Evolutionary conservation across 1,284 basidiomycete species (phyloP).

Genomic region (Fomitopsis schrenkii): DNA sequence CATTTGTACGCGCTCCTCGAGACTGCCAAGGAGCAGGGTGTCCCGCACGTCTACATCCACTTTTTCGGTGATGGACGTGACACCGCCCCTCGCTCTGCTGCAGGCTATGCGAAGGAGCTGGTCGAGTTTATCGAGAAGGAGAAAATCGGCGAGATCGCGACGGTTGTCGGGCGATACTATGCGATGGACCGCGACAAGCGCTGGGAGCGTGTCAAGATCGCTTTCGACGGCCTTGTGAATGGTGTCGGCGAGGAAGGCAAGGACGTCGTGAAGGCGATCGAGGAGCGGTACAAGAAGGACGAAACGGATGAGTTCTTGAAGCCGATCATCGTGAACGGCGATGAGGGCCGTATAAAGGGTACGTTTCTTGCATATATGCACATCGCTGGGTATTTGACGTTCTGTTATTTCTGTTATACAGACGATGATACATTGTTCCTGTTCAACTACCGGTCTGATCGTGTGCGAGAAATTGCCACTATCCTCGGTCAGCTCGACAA

Average conservation of each 20-base stretch:
- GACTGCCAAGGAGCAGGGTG: slow-evolving; percentile 78
- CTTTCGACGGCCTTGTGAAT: slow-evolving; percentile 76
- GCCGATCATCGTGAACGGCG: slow-evolving; percentile 83
- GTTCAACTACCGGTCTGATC: slow-evolving; percentile 94
- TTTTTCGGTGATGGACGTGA: slow-evolving; percentile 90
- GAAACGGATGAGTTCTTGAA: slow-evolving; percentile 92
- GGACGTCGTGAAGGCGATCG: slow-evolving; percentile 64
- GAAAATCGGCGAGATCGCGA: slow-evolving; percentile 71
- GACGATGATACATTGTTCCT: slow-evolving; percentile 82
- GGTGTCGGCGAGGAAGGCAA: slow-evolving; percentile 68
- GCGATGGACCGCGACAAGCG: slow-evolving; percentile 96
- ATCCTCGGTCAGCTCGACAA: slow-evolving; percentile 80
- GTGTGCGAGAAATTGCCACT: slow-evolving; percentile 84
- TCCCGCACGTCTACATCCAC: slow-evolving; percentile 85
- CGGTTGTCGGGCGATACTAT: slow-evolving; percentile 85
- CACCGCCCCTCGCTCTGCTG: slow-evolving; percentile 79
- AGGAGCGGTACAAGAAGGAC: slow-evolving; percentile 73
- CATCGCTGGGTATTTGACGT: background rate
- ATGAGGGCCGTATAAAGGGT: slow-evolving; percentile 80
- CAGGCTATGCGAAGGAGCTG: slow-evolving; percentile 71
- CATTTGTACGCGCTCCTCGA: slow-evolving; percentile 87
- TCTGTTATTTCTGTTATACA: slow-evolving; percentile 3
- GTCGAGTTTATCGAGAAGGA: slow-evolving; percentile 76
- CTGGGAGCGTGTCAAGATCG: slow-evolving; percentile 89
- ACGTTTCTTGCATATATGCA: background rate